Conservation (phyloP, 176 grass and related monocot genomes). For the Alopecurus myosuroides region DNA sequence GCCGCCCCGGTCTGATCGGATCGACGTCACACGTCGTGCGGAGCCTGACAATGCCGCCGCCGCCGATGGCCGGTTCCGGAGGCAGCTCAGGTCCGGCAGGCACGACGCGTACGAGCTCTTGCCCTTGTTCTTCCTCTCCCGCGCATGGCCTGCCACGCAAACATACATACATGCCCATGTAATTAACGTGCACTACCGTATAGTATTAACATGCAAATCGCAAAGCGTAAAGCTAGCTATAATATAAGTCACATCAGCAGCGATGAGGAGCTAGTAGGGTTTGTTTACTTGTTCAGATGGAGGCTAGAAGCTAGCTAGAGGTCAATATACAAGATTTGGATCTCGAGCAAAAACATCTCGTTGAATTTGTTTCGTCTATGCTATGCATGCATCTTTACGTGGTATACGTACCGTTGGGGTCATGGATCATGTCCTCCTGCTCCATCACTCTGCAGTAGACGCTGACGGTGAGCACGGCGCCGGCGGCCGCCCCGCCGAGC, state of each 20-base stretch:
- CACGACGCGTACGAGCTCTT: constrained; percentile 59
- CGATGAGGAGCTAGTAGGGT: background rate
- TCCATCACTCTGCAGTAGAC: constrained; percentile 77
- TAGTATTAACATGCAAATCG: background rate
- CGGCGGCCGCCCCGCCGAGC: constrained; percentile 55
- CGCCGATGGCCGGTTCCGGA: constrained; percentile 37
- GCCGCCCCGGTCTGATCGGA: constrained; percentile 47
- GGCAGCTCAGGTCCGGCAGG: constrained; percentile 78
- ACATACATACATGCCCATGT: background rate
- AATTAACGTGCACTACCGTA: background rate
- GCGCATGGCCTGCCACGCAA: constrained; percentile 6
- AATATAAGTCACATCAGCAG: background rate
- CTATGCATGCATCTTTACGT: background rate
- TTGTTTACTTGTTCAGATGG: background rate
- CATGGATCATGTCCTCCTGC: constrained; percentile 24
- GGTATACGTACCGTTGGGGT: constrained; percentile 31
- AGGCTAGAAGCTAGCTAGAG: background rate
- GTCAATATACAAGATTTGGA: background rate
- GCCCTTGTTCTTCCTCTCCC: constrained; percentile 52
- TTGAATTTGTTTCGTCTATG: background rate
- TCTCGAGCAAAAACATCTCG: background rate
- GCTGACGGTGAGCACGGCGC: constrained; percentile 56
- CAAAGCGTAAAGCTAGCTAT: background rate
- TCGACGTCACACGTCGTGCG: constrained; percentile 33
- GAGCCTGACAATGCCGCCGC: constrained; percentile 9